A percentile compares a stretch with the other conserved stretches of the same genome.
These are phyloP conservation scores for Paraglomus brasilianum DNA, from an alignment of 192 early-diverging fungal species.

Conservation along the genomic window DNA sequence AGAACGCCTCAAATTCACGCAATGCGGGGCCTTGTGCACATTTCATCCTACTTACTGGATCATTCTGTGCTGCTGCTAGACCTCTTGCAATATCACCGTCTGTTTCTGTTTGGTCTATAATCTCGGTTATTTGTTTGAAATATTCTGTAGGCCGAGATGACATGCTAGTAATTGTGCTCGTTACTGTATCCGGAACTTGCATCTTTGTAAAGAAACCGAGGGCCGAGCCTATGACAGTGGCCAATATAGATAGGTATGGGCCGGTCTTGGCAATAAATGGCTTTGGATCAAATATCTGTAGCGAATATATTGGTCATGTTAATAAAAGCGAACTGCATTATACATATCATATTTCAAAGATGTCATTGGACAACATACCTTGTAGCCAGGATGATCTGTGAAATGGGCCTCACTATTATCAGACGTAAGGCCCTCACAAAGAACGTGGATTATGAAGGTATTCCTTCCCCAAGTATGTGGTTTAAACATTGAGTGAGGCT, in stretches of 20 bases:
- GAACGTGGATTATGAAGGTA: neutral
- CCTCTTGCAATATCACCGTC: neutral
- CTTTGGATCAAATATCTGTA: neutral
- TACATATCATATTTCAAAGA: too few species aligned
- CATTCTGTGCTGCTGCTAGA: neutral
- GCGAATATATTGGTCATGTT: too few species aligned
- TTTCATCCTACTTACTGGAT: neutral
- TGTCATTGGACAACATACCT: too few species aligned
- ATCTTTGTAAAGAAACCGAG: neutral
- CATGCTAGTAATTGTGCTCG: neutral
- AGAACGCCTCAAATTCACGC: constrained; percentile 1
- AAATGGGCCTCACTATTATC: neutral
- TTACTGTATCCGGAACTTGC: neutral
- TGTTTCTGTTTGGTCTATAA: neutral
- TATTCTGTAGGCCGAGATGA: neutral
- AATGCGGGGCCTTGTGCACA: neutral
- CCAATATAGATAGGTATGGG: neutral
- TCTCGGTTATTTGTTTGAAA: neutral
- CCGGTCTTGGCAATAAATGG: neutral
- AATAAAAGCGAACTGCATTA: too few species aligned
- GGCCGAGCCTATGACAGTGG: neutral
- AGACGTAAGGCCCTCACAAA: neutral
- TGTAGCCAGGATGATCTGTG: neutral
- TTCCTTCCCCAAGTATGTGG: constrained; percentile 1
- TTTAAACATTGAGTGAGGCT: neutral